Percentiles rank a stretch among this genome's conserved stretches.
Evolutionary conservation across 106 monocot genomes (phyloP).

Genomic region (Allium sativum): DNA sequence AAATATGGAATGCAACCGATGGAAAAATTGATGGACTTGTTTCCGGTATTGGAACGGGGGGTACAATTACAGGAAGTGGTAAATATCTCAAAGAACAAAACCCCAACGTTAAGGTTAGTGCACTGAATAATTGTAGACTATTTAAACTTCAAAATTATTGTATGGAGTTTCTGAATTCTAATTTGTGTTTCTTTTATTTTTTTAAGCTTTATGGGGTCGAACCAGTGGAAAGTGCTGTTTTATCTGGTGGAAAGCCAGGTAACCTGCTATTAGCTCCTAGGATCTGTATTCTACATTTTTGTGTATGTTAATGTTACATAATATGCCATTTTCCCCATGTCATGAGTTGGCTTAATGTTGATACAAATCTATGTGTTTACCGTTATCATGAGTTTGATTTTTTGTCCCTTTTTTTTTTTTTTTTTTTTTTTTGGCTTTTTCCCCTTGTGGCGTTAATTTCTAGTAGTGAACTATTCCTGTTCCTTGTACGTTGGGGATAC

Average conservation of each 20-base stretch:
- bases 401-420: too few species aligned
- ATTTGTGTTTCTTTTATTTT: background rate
- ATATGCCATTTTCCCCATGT: too few species aligned
- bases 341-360: too few species aligned
- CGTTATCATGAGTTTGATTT: too few species aligned
- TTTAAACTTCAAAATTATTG: background rate
- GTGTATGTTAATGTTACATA: too few species aligned
- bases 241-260: conserved; percentile 44
- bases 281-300: too few species aligned
- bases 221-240: conserved; percentile 51
- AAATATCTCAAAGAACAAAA: conserved; percentile 57
- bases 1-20: conserved; percentile 49
- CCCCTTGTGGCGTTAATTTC: too few species aligned
- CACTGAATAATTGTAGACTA: background rate
- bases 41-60: conserved; percentile 40
- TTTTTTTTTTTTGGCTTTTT: too few species aligned
- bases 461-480: too few species aligned
- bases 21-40: conserved; percentile 52
- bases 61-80: conserved; percentile 54
- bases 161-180: background rate
- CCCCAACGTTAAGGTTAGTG: conserved; percentile 39
- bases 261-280: background rate
- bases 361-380: too few species aligned
- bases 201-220: conserved; percentile 55
- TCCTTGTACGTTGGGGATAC: too few species aligned